Base-by-base conservation (phyloP, 805 yeast species). In the Monosporozyma aquatica region DNA sequence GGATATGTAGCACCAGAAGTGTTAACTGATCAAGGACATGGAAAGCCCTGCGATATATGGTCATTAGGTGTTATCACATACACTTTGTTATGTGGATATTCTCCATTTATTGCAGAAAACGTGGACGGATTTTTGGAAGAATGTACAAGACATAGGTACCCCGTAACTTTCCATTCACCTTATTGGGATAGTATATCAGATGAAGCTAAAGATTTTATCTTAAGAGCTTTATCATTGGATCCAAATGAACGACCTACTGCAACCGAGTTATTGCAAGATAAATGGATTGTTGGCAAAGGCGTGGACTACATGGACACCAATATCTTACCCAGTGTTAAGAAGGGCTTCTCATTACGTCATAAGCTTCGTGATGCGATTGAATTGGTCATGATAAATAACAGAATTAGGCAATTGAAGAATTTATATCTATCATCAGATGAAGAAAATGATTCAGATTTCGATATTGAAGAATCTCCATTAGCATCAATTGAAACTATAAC, bases 1-100 rank as follows among this genome's bases (percentile, higher is more conserved):
- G 97, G 98, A 1, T 90, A 90, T 61, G 96, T 95, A 26, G 97
- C 97, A 0, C 98, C 98, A 0, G 98, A 90, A 58, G 87, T 90
- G 6, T 72, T 90, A 29, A 65, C 78, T 33, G 79, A 83, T 13
- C 68, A 71, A 30, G 97, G 96, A 7, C 97, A 90, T 64, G 95
- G 96, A 30, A 86, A 84, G 55, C 90, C 96, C 1, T 90, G 96
- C 65, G 98, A 90, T 61, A 75, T 90, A 43, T 90, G 98, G 98
- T 83, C 95, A 1, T 59, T 90, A 30, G 98, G 98, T 27, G 95
- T 90, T 7, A 86, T 90, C 36, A 77, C 95, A 0, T 92, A 87
- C 62, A 89, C 97, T 0, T 66, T 89, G 37, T 69, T 90, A 36
- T 87, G 92, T 52, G 98, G 98, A 0, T 87, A 87, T 59, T 82